A percentile compares a stretch with the other conserved stretches of the same genome.
Evolutionary conservation across 345 rosid genomes (phyloP).

Genomic region (Odontarrhena argentea): DNA sequence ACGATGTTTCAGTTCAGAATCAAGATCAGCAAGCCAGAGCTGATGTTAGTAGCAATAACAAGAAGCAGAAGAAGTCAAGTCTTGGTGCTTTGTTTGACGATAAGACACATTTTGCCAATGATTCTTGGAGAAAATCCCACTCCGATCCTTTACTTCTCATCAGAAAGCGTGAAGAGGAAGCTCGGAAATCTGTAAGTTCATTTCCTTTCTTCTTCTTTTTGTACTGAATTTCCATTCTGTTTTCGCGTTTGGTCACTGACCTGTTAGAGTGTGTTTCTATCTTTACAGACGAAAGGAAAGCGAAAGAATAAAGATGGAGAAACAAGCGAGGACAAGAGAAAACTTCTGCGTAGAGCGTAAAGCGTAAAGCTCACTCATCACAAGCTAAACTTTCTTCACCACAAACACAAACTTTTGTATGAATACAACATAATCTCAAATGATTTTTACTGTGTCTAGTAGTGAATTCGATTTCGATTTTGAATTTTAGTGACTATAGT

Average conservation of each 20-base stretch:
- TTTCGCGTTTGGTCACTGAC: neutral
- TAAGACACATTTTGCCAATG: slow-evolving; percentile 79
- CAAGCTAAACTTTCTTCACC: slow-evolving; percentile 26
- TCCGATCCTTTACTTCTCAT: slow-evolving; percentile 90
- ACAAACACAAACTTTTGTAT: too few species aligned
- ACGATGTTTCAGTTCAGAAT: slow-evolving; percentile 70
- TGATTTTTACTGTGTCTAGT: neutral
- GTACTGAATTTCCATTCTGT: neutral
- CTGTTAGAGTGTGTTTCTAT: neutral
- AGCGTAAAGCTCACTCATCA: slow-evolving; percentile 42
- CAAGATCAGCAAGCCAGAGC: slow-evolving; percentile 55
- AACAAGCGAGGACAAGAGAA: slow-evolving; percentile 33
- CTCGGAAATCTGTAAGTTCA: slow-evolving; percentile 65
- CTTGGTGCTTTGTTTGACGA: slow-evolving; percentile 94
- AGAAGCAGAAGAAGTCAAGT: slow-evolving; percentile 48
- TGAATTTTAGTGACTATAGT: neutral
- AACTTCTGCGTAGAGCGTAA: slow-evolving; percentile 39
- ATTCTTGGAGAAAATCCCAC: slow-evolving; percentile 91
- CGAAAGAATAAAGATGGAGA: slow-evolving; percentile 45
- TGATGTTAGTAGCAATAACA: slow-evolving; percentile 25
- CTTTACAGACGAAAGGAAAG: slow-evolving; percentile 44
- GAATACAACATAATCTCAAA: neutral
- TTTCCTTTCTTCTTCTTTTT: neutral
- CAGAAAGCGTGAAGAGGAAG: slow-evolving; percentile 93
- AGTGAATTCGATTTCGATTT: neutral